Conservation (phyloP, 2,329 filamentous ascomycete genomes). For the Pochonia chlamydosporia region DNA sequence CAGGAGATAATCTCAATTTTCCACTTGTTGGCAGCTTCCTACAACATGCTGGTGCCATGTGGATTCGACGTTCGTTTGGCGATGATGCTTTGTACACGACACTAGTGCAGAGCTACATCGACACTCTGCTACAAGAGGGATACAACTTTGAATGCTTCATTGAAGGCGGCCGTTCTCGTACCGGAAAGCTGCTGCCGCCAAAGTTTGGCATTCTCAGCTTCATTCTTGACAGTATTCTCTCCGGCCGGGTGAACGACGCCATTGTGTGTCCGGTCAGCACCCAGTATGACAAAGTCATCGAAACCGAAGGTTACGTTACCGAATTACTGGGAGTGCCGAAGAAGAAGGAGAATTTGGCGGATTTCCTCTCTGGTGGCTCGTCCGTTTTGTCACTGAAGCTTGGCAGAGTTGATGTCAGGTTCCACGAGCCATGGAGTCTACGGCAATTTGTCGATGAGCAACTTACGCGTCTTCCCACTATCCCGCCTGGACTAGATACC, state of each 20-base stretch:
- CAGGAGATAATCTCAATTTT: slow-evolving; percentile 94
- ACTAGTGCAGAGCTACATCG: slow-evolving; percentile 93
- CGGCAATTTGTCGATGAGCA: slow-evolving; percentile 76
- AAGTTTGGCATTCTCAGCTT: slow-evolving; percentile 96
- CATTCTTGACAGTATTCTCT: slow-evolving; percentile 82
- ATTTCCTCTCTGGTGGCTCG: slow-evolving; percentile 79
- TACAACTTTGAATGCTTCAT: slow-evolving; percentile 98
- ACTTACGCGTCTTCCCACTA: slow-evolving; percentile 44
- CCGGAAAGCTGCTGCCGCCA: slow-evolving; percentile 85
- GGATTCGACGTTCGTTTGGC: slow-evolving; percentile 87
- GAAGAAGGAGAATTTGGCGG: slow-evolving; percentile 85
- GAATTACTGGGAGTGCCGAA: slow-evolving; percentile 93
- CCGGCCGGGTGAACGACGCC: slow-evolving; percentile 80
- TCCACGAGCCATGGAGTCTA: slow-evolving; percentile 94
- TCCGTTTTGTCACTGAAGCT: slow-evolving; percentile 84
- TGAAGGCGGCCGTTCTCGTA: slow-evolving; percentile 87
- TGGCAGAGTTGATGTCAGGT: slow-evolving; percentile 88
- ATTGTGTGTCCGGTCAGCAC: slow-evolving; percentile 95
- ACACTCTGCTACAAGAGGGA: slow-evolving; percentile 82
- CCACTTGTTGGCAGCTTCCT: slow-evolving; percentile 84
- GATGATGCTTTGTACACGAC: slow-evolving; percentile 87
- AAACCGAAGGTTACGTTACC: slow-evolving; percentile 93
- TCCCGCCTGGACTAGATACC: slow-evolving; percentile 37
- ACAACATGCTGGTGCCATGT: slow-evolving; percentile 96
- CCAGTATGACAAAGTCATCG: slow-evolving; percentile 98